These are phyloP conservation scores for Colletotrichum sp. DNA, from an alignment of 2,329 filamentous ascomycete species.

Conservation along the genomic window DNA sequence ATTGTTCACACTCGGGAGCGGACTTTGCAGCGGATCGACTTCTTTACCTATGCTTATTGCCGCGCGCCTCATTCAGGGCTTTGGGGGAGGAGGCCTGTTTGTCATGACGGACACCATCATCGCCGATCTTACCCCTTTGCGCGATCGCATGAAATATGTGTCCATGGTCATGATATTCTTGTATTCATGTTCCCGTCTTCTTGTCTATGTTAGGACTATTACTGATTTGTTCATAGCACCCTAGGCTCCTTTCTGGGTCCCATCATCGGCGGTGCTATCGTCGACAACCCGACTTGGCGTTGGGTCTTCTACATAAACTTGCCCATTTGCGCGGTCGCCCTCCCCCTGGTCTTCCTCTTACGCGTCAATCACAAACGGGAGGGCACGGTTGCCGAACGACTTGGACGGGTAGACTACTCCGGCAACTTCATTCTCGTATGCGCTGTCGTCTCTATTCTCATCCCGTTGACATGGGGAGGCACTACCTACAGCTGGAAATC, in stretches of 20 bases:
- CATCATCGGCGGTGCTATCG: conserved; percentile 31
- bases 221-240: conserved; percentile 33
- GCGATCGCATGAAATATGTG: conserved; percentile 39
- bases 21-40: conserved; percentile 44
- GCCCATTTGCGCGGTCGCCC: conserved; percentile 24
- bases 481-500: conserved; percentile 1
- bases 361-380: background rate
- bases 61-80: conserved; percentile 45
- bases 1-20: conserved; percentile 52
- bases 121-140: conserved; percentile 53
- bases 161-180: background rate
- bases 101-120: conserved; percentile 50
- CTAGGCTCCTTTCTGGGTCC: conserved; percentile 38
- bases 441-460: conserved; percentile 15
- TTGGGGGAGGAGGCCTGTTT: conserved; percentile 44
- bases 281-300: conserved; percentile 36
- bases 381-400: background rate
- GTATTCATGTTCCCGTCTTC: background rate
- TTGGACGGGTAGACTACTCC: conserved; percentile 19
- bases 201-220: conserved; percentile 38
- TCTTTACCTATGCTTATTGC: conserved; percentile 46
- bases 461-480: conserved; percentile 1
- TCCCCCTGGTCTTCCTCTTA: background rate
- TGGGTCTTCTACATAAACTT: conserved; percentile 44
- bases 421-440: conserved; percentile 24